Conservation (phyloP, 805 yeast genomes). For the Cyberlindnera maclurae region DNA sequence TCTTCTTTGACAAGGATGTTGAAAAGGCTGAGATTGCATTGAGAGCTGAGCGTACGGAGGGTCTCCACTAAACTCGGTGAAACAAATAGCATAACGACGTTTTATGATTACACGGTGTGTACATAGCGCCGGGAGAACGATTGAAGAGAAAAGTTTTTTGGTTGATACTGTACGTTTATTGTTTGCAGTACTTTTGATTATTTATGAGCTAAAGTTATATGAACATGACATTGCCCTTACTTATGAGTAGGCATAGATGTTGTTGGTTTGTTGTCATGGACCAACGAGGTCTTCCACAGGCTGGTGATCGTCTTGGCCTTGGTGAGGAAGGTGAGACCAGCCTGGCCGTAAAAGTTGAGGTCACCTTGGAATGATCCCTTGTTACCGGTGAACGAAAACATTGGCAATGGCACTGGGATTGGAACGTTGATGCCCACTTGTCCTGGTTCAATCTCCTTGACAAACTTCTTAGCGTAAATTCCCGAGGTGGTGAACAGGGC, state of each 20-base stretch:
- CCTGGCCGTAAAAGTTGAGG: constrained; percentile 71
- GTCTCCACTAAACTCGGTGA: constrained; percentile 40
- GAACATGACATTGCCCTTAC: constrained; percentile 11
- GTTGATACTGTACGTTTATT: background rate
- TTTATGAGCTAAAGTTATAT: background rate
- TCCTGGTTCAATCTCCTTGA: constrained; percentile 61
- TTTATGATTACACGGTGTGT: background rate
- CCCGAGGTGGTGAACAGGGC: constrained; percentile 67
- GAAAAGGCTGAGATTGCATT: constrained; percentile 64
- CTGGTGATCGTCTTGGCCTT: constrained; percentile 70
- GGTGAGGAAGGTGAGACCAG: constrained; percentile 67
- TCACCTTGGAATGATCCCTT: constrained; percentile 73
- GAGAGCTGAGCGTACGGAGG: constrained; percentile 68
- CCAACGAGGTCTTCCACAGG: constrained; percentile 53
- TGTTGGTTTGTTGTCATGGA: constrained; percentile 43
- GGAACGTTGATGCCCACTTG: constrained; percentile 77
- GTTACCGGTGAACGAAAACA: constrained; percentile 75
- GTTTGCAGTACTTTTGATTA: background rate
- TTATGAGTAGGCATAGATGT: constrained; percentile 66
- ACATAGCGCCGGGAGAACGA: background rate
- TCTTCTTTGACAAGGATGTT: constrained; percentile 74
- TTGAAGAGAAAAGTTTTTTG: background rate
- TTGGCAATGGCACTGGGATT: constrained; percentile 74
- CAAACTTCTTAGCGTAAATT: constrained; percentile 62
- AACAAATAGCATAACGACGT: constrained; percentile 1